These are phyloP conservation scores for Fraxinus nigra DNA, from an alignment of 305 asterid species.

Conservation along the genomic window DNA sequence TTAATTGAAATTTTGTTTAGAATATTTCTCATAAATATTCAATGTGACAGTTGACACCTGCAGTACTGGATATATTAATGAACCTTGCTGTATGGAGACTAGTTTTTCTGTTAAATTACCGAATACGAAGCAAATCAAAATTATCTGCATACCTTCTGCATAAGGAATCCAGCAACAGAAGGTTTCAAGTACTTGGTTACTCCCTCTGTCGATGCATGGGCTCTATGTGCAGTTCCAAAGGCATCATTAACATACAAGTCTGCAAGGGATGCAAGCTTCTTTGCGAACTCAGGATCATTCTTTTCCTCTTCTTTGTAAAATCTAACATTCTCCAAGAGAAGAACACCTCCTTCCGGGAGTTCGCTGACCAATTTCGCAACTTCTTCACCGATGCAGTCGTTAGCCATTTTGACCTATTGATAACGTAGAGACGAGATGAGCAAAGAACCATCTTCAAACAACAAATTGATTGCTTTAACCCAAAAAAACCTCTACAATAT, in stretches of 20 bases:
- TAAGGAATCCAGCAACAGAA: slow-evolving; percentile 44
- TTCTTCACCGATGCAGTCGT: slow-evolving; percentile 40
- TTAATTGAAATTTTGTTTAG: neutral
- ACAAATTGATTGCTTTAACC: neutral
- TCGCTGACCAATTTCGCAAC: slow-evolving; percentile 33
- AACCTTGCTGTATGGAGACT: neutral
- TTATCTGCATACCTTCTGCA: slow-evolving; percentile 32
- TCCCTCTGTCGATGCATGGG: slow-evolving; percentile 38
- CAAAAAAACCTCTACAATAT: neutral
- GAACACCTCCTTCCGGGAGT: slow-evolving; percentile 33
- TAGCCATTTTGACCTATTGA: slow-evolving; percentile 32
- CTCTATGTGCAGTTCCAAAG: slow-evolving; percentile 44
- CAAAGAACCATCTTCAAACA: neutral
- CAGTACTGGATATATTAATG: neutral
- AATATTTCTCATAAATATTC: neutral
- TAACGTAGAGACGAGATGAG: neutral
- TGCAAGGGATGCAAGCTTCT: slow-evolving; percentile 38
- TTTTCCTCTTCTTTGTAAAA: slow-evolving; percentile 43
- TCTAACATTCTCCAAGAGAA: slow-evolving; percentile 38
- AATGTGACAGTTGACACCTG: neutral
- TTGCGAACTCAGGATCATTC: slow-evolving; percentile 42
- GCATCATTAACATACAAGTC: slow-evolving; percentile 43
- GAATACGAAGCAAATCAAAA: neutral
- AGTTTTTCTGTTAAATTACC: neutral
- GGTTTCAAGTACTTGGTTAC: slow-evolving; percentile 44